phyloP scores from a whole-genome alignment of 2,329 filamentous ascomycete species.

The Sporothrix schenckii region DNA sequence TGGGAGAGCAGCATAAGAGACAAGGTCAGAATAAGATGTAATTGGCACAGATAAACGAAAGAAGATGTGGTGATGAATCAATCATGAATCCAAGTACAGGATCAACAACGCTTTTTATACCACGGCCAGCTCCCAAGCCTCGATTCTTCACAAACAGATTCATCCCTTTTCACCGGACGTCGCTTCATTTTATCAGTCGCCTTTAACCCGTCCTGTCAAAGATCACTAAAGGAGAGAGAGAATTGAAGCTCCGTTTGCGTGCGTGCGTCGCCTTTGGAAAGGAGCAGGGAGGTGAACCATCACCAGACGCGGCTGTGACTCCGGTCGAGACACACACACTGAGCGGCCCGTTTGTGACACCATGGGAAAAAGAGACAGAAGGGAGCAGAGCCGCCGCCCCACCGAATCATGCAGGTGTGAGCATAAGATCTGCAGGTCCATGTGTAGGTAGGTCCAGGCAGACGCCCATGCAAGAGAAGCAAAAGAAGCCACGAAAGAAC shows the following conservation, averaged over 20 bases:
- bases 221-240: neutral
- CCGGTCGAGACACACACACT: constrained; percentile 1
- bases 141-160: neutral
- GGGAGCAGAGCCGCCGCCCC: constrained; percentile 4
- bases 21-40: neutral
- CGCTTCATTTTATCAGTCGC: neutral
- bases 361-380: neutral
- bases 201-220: neutral
- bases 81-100: neutral
- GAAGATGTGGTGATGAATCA: neutral
- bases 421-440: constrained; percentile 16
- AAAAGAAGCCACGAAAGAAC: neutral
- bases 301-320: constrained; percentile 9
- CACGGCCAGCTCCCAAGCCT: neutral
- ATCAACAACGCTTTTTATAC: constrained; percentile 15
- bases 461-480: neutral
- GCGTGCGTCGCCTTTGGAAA: constrained; percentile 2
- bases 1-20: neutral
- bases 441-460: constrained; percentile 2
- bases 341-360: constrained; percentile 32
- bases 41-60: constrained; percentile 6
- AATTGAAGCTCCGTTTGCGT: constrained; percentile 1
- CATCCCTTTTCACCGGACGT: constrained; percentile 2
- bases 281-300: constrained; percentile 10
- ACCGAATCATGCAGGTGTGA: constrained; percentile 21